Base-by-base conservation (phyloP, 2,329 filamentous ascomycete genomes). In the Neoarthrinium moseri region DNA sequence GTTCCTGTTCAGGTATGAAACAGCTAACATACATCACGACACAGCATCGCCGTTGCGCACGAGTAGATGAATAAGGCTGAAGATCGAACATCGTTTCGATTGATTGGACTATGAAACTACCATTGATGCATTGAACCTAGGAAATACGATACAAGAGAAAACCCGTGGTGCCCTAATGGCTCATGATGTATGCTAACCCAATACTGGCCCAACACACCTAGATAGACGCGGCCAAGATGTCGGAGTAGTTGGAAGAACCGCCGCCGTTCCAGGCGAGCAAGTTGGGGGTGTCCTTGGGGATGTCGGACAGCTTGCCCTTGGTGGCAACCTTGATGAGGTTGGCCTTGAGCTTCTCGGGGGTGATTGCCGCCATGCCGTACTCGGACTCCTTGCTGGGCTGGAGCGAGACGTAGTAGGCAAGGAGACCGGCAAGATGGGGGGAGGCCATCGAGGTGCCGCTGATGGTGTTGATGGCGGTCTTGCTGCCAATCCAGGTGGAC, bases 381-480 rank as follows among this genome's bases (percentile, higher is more conserved):
- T 89, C 91, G 33, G 95, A 99, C 73, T 95, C 89, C 61, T 81
- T 80, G 55, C 87, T 75, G 39, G 94, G 94, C 75, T 97, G 91
- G 47, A 99, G 90, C 55, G 94, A 99, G 50, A 99, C 85, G 74
- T 95, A 89, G 81, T 99, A 99, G 74, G 94, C 94, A 61, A 97
- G 78, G 54, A 99, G 90, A 81, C 94, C 94, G 66, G 86, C 87
- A 67, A 99, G 87, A 72, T 99, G 94, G 59, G 94, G 94, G 52
- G 94, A 97, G 52, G 94, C 94, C 94, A 99, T 99, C 45, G 94
- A 99, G 56, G 94, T 99, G 70, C 94, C 94, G 33, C 92, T 97
- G 77, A 99, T 99, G 74, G 90, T 96, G 85, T 99, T 99, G 77
- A 90, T 83, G 63, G 94, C 92, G 63, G 92, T 86, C 72, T 94